Evolutionary conservation across 495 filamentous ascomycete genomes (phyloP), one percentile per base, ranked within the genome.

Genomic region (Penicillium bialowiezense): DNA sequence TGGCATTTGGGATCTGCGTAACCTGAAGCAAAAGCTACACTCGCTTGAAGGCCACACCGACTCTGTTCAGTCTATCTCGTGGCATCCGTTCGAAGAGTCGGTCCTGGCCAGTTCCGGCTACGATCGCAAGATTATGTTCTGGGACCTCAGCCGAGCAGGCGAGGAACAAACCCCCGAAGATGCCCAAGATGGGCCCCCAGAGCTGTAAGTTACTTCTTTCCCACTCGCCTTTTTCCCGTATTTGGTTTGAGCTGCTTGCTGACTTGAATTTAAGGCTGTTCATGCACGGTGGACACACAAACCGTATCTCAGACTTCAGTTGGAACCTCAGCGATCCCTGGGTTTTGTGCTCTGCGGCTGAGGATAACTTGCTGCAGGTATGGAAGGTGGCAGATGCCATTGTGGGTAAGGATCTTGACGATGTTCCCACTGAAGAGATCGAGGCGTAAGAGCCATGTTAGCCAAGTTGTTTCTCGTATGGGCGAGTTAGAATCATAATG

Each of bases 271-370:
- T 7, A 53, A 90, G 87, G 38, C 72, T 96, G 12, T 99, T 99
- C 66, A 99, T 99, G 93, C 95, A 99, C 58, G 95, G 93, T 50
- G 95, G 95, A 18, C 95, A 97, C 71, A 99, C 92, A 13, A 96
- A 96, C 64, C 86, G 91, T 45, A 84, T 99, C 33, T 87, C 88
- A 8, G 95, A 99, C 68, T 97, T 99, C 58, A 90, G 85, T 73
- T 99, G 92, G 91, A 99, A 97, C 64, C 79, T 84, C 50, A 96
- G 91, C 58, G 88, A 96, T 59, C 91, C 91, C 10, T 99, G 95
- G 95, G 81, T 95, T 23, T 84, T 97, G 46, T 90, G 88, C 60
- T 92, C 87, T 40, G 91, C 92, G 9, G 92, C 93, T 2, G 95
- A 99, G 61, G 95, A 99, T 71, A 99, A 99, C 56, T 75, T 97